Evolutionary conservation across 768 basidiomycete species (phyloP).

Genomic region (Dentipellis fragilis): DNA sequence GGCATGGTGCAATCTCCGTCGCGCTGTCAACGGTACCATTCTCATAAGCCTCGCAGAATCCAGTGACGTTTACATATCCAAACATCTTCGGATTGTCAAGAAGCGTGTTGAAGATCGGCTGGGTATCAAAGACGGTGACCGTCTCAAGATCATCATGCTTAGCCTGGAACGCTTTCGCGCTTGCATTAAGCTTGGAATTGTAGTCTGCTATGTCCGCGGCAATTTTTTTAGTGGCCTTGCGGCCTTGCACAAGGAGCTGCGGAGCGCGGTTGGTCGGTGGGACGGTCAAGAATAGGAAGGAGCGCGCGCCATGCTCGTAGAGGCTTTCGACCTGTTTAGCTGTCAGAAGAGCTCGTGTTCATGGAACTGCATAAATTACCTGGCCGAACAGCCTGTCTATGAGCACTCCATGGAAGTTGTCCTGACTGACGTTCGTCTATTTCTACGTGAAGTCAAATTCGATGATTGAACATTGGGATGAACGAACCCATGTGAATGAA

Average conservation of each 20-base stretch:
- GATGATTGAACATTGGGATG: too few relatives aligned
- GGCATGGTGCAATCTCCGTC: conserved; percentile 46
- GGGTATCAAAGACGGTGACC: conserved; percentile 43
- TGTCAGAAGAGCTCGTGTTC: not conserved
- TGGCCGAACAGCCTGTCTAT: conserved; percentile 26
- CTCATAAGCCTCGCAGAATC: conserved; percentile 48
- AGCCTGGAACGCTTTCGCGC: conserved; percentile 28
- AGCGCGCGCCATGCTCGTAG: conserved; percentile 29
- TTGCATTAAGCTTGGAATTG: conserved; percentile 35
- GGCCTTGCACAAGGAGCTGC: conserved; percentile 29
- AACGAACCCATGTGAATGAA: conserved; percentile 35
- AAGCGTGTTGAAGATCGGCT: conserved; percentile 47
- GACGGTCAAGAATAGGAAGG: conserved; percentile 29
- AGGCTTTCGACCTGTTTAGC: conserved; percentile 34
- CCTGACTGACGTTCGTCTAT: conserved; percentile 26
- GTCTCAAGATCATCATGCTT: conserved; percentile 33
- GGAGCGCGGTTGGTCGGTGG: conserved; percentile 30
- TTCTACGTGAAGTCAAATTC: not conserved
- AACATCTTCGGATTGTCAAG: conserved; percentile 41
- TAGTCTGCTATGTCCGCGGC: conserved; percentile 33
- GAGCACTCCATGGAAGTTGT: conserved; percentile 22
- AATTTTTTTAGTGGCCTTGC: conserved; percentile 18
- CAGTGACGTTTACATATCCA: conserved; percentile 49
- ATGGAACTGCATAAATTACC: conserved; percentile 8
- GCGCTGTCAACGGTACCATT: conserved; percentile 42